Conservation (phyloP, 140 eudicot species). For the Erigeron philadelphicus region DNA sequence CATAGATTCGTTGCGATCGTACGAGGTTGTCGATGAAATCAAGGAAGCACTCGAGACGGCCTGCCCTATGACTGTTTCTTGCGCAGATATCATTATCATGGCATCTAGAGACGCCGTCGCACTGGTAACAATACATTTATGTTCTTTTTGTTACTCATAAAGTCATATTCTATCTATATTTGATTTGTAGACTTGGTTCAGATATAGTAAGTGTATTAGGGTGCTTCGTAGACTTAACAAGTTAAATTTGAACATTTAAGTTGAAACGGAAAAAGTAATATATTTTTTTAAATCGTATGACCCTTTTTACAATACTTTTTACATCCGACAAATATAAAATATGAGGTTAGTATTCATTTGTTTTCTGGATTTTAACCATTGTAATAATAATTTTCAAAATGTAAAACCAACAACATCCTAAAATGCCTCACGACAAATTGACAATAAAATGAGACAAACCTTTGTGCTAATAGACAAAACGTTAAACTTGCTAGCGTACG, state of each 20-base stretch:
- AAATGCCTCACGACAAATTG: neutral
- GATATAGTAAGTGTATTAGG: neutral
- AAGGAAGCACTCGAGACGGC: slow-evolving; percentile 70
- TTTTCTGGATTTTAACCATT: no score
- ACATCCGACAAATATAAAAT: no score
- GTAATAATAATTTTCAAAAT: no score
- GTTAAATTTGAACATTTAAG: no score
- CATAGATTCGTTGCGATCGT: slow-evolving; percentile 69
- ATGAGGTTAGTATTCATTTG: no score
- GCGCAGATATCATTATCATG: slow-evolving; percentile 87
- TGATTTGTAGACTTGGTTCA: neutral
- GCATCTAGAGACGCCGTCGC: slow-evolving; percentile 92
- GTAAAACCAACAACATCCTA: neutral
- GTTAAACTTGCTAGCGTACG: neutral
- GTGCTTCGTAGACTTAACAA: no score
- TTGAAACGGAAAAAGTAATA: no score
- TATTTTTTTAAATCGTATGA: no score
- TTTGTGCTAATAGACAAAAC: slow-evolving; percentile 1
- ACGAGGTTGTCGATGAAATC: slow-evolving; percentile 71
- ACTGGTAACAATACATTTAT: slow-evolving; percentile 41
- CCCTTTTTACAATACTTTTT: no score
- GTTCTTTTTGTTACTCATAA: neutral
- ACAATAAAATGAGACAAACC: neutral
- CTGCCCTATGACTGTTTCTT: slow-evolving; percentile 77
- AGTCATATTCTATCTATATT: neutral